Conservation (phyloP, 2,329 filamentous ascomycete genomes). For the Aspergillus thermomutatus region DNA sequence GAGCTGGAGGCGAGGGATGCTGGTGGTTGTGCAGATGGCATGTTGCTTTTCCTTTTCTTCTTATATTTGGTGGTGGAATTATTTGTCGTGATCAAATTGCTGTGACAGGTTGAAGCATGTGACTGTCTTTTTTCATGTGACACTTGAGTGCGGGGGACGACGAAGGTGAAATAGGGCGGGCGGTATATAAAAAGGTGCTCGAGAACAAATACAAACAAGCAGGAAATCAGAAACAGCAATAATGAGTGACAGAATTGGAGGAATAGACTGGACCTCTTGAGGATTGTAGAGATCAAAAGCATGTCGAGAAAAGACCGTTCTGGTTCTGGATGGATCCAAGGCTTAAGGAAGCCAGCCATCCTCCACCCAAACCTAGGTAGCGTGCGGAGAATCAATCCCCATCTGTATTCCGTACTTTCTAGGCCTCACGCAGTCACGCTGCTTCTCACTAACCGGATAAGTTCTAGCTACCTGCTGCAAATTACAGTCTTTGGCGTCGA, state of each 20-base stretch:
- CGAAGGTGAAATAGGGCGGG: background rate
- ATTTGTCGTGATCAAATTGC: background rate
- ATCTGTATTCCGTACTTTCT: background rate
- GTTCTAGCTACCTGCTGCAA: background rate
- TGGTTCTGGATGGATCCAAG: background rate
- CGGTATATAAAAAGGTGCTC: background rate
- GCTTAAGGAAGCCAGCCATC: background rate
- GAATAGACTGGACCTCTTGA: too few species aligned
- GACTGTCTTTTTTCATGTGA: conserved; percentile 14
- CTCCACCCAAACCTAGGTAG: background rate
- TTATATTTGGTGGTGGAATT: conserved; percentile 2
- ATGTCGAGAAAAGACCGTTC: background rate
- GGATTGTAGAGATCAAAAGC: background rate
- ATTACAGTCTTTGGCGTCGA: too few species aligned
- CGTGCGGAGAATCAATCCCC: background rate
- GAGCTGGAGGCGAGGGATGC: conserved; percentile 22
- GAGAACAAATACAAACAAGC: background rate
- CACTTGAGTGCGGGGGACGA: background rate
- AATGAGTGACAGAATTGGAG: background rate
- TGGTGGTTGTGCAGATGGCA: conserved; percentile 25
- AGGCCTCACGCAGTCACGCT: background rate
- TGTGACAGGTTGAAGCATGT: background rate
- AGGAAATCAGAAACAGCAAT: background rate
- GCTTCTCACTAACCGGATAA: background rate
- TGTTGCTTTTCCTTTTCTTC: conserved; percentile 6